These are phyloP conservation scores for Aspergillus viridinutans DNA, from an alignment of 2,329 filamentous ascomycete genomes.

Conservation along the genomic window DNA sequence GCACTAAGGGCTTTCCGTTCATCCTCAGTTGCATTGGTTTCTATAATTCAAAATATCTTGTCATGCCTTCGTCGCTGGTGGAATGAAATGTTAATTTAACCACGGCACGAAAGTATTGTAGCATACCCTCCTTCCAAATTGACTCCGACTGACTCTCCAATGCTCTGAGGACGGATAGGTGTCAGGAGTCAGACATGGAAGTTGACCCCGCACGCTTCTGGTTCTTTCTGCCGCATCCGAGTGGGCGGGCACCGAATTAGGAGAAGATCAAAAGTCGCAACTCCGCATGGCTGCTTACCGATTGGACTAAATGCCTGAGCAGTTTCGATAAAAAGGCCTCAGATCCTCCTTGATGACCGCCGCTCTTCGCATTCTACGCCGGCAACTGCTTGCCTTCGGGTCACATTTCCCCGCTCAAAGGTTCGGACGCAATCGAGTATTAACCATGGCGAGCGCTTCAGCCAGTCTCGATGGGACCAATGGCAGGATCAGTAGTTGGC, in stretches of 20 bases:
- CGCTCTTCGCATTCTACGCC: constrained; percentile 3
- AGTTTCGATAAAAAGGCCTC: background rate
- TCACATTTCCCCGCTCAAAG: constrained; percentile 4
- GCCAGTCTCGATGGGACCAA: constrained; percentile 13
- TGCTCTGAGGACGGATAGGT: no score
- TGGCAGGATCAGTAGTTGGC: constrained; percentile 31
- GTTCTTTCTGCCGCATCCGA: background rate
- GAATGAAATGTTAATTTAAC: no score
- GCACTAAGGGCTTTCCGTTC: no score
- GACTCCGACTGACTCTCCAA: no score
- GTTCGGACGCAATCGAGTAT: constrained; percentile 5
- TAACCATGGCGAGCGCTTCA: constrained; percentile 19
- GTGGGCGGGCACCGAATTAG: background rate
- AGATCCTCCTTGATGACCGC: background rate
- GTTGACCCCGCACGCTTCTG: background rate
- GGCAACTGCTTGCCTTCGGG: constrained; percentile 6
- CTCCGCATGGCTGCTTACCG: background rate
- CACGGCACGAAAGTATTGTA: no score
- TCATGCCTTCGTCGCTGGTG: no score
- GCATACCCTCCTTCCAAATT: no score
- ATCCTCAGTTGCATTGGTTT: no score
- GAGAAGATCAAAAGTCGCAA: background rate
- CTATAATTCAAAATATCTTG: no score
- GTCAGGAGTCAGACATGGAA: background rate
- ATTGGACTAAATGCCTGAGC: background rate